Conservation (phyloP, 108 stramenopile species). For the Stephanodiscus minutulus region DNA sequence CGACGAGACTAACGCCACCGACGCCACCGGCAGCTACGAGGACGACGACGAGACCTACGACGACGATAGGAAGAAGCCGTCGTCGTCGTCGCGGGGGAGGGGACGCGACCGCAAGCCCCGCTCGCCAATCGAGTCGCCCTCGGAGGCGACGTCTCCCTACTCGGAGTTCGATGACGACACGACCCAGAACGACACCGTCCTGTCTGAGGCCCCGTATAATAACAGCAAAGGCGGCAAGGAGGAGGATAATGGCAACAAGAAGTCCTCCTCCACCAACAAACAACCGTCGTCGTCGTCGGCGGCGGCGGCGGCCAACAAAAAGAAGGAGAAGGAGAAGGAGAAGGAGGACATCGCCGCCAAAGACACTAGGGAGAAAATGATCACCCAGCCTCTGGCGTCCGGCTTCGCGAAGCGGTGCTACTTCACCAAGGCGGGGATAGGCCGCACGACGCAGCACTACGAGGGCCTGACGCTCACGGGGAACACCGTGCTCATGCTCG, state of each 20-base stretch:
- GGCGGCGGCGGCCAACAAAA: too few species aligned
- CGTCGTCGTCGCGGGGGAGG: conserved; percentile 8
- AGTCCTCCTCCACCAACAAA: neutral
- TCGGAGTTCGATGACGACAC: conserved; percentile 34
- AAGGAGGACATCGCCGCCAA: conserved; percentile 20
- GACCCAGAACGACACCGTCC: conserved; percentile 22
- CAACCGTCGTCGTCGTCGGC: too few species aligned
- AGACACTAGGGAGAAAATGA: conserved; percentile 25
- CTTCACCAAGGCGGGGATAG: conserved; percentile 88
- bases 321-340: neutral
- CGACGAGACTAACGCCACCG: conserved; percentile 44
- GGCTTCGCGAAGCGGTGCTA: conserved; percentile 87
- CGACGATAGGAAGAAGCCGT: conserved; percentile 11
- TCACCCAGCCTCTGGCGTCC: conserved; percentile 69
- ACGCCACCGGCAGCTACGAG: conserved; percentile 27
- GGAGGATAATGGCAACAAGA: conserved; percentile 6
- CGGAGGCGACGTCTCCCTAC: conserved; percentile 4
- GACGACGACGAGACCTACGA: conserved; percentile 41
- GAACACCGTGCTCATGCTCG: conserved; percentile 85
- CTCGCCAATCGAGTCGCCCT: conserved; percentile 15
- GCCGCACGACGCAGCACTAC: conserved; percentile 80
- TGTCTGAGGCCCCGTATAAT: too few species aligned
- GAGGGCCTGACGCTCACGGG: conserved; percentile 86
- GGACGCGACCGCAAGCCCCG: conserved; percentile 29
- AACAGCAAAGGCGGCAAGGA: too few species aligned